Evolutionary conservation across 1,139 yeast species (phyloP).

Genomic region (Blastobotrys arbuscula): DNA sequence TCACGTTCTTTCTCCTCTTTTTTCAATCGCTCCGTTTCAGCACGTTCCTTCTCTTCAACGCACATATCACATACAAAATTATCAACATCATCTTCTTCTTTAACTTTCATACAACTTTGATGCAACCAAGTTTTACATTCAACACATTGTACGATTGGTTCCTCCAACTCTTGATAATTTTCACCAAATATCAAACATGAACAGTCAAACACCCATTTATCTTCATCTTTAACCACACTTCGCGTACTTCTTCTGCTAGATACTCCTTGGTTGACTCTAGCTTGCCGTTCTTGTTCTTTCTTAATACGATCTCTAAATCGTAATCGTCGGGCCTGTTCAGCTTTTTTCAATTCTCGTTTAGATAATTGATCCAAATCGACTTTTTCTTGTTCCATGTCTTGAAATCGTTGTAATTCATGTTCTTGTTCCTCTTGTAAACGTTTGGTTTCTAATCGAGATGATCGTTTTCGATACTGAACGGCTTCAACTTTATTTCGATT

Average conservation of each 20-base stretch:
- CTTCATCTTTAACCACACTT: constrained; percentile 2
- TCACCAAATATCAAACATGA: constrained; percentile 37
- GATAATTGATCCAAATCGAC: constrained; percentile 11
- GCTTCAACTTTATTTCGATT: constrained; percentile 23
- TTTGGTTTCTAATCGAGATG: constrained; percentile 29
- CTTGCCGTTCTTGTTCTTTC: constrained; percentile 12
- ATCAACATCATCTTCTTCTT: neutral
- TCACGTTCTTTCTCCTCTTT: constrained; percentile 5
- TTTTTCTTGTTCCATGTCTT: constrained; percentile 19
- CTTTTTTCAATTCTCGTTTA: constrained; percentile 13
- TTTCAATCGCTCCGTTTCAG: constrained; percentile 7
- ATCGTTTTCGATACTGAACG: constrained; percentile 29
- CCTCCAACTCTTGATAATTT: constrained; percentile 39
- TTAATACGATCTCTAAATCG: constrained; percentile 13
- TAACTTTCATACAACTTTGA: constrained; percentile 30
- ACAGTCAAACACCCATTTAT: constrained; percentile 39
- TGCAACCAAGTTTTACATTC: constrained; percentile 42
- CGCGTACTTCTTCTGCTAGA: constrained; percentile 6
- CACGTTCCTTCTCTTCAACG: constrained; percentile 6
- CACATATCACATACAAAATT: constrained; percentile 15
- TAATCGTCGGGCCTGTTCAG: constrained; percentile 11
- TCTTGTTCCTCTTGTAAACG: constrained; percentile 20
- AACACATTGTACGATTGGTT: constrained; percentile 36
- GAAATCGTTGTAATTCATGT: constrained; percentile 19
- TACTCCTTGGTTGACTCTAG: neutral